Evolutionary conservation across 2,329 filamentous ascomycete species (phyloP), one percentile per base, ranked within the genome.

Genomic region (Pochonia chlamydosporia): DNA sequence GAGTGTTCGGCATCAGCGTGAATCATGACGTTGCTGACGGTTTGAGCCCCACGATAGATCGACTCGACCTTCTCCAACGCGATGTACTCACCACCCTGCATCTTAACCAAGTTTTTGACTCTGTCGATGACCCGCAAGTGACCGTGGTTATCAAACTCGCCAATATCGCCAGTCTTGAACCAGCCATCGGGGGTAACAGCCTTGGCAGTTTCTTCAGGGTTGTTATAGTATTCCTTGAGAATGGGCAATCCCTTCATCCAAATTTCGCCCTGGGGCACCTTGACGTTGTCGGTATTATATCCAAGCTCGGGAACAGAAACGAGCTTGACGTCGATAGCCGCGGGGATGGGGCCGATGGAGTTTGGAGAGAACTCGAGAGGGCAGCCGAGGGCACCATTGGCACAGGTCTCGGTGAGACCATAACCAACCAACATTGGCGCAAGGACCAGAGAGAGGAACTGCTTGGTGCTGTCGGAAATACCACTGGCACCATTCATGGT

Each of bases 71-170:
- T 96, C 74, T 97, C 92, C 4, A 99, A 79, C 20, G 92, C 93
- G 65, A 97, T 95, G 69, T 97, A 97, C 75, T 97, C 92, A 57
- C 92, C 92, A 51, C 91, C 90, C 54, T 89, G 80, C 53, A 93
- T 91, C 82, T 97, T 97, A 68, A 97, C 88, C 47, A 97, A 75
- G 70, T 97, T 97, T 84, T 97, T 97, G 81, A 96, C 91, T 57
- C 92, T 89, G 67, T 97, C 92, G 62, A 97, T 91, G 64, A 97
- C 85, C 57, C 77, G 81, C 55, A 97, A 70, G 64, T 95, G 87
- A 37, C 92, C 92, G 52, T 85, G 76, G 39, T 72, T 63, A 66
- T 92, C 84, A 59, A 92, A 93, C 64, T 96, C 88, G 59, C 92
- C 92, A 64, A 97, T 93, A 61, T 97, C 92, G 51, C 92, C 92